Evolutionary conservation across 148 eudicot species (phyloP).

Genomic region (Vaccinium corymbosum): DNA sequence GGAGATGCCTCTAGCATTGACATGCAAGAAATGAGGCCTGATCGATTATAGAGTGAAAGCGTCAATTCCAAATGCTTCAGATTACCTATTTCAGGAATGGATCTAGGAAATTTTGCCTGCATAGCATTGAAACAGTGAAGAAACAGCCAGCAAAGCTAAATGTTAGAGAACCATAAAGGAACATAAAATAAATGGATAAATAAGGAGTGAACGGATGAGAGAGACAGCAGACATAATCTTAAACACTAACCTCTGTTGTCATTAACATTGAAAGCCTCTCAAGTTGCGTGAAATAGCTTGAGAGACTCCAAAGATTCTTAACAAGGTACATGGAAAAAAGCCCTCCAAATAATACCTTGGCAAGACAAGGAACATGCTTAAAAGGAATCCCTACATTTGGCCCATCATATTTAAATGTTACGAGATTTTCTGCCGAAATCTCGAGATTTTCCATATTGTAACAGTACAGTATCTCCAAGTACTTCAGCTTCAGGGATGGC

Average conservation of each 20-base stretch:
- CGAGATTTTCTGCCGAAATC: background rate
- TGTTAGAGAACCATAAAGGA: no score
- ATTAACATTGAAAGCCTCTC: background rate
- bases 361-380: background rate
- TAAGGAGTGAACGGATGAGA: background rate
- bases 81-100: background rate
- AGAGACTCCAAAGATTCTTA: background rate
- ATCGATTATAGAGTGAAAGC: background rate
- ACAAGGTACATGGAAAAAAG: background rate
- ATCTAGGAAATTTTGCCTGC: background rate
- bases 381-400: background rate
- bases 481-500: background rate
- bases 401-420: background rate
- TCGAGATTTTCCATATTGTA: background rate
- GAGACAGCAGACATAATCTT: background rate
- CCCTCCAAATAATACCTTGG: background rate
- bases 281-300: background rate
- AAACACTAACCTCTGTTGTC: background rate
- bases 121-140: background rate
- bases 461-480: background rate
- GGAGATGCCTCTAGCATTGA: background rate
- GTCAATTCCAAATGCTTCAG: background rate
- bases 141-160: background rate
- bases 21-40: background rate
- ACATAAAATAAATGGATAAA: background rate